Evolutionary conservation across 306 rosid species (phyloP).

Genomic region (Citrullus amarus): DNA sequence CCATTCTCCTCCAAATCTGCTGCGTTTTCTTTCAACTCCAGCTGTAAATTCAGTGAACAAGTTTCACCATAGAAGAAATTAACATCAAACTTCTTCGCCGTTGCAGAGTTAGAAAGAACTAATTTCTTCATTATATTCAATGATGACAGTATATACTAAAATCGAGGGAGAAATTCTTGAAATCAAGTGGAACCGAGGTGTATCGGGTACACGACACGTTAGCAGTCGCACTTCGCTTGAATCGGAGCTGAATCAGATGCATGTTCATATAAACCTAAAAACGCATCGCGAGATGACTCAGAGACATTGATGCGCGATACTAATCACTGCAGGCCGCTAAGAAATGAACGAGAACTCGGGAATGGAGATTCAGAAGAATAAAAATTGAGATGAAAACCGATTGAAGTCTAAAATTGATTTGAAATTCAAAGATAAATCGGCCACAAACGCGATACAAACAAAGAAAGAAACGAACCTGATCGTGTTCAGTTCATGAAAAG

Average conservation of each 20-base stretch:
- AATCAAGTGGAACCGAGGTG: background rate
- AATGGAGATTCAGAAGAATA: background rate
- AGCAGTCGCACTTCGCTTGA: background rate
- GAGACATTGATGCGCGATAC: background rate
- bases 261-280: background rate
- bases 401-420: background rate
- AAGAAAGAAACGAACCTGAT: background rate
- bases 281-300: background rate
- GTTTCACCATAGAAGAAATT: background rate
- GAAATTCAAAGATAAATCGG: background rate
- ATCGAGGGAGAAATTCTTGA: background rate
- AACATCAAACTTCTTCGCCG: background rate
- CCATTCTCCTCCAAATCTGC: slow-evolving; percentile 25
- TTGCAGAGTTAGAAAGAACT: background rate
- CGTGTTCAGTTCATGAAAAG: background rate
- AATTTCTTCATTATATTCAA: background rate
- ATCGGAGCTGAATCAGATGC: background rate
- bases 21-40: too few relatives aligned
- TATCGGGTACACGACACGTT: background rate
- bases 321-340: background rate
- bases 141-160: background rate
- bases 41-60: background rate
- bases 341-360: background rate
- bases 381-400: background rate
- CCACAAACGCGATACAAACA: background rate